Percentiles rank a stretch among this genome's conserved stretches.
Conservation (phyloP, 2,329 filamentous ascomycete species). For the Karstenula rhodostoma region DNA sequence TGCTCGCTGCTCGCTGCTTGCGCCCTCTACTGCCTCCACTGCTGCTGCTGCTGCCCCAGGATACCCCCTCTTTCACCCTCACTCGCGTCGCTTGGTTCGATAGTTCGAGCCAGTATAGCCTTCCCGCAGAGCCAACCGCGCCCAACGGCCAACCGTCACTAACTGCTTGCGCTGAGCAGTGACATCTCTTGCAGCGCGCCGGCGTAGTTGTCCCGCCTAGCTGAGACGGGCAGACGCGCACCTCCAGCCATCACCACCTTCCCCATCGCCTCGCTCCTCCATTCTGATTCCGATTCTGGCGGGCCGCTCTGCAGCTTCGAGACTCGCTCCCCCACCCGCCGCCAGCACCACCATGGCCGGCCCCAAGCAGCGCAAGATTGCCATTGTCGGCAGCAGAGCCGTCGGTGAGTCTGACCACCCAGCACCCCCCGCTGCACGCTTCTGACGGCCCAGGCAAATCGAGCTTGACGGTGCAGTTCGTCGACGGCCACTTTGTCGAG, state of each 20-base stretch:
- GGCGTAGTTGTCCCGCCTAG: constrained; percentile 34
- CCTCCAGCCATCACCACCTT: constrained; percentile 34
- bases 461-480: constrained; percentile 94
- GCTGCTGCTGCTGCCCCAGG: constrained; percentile 1
- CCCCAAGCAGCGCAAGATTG: constrained; percentile 91
- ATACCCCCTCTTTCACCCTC: constrained; percentile 10
- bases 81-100: background rate
- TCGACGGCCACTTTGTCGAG: constrained; percentile 97
- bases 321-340: constrained; percentile 15
- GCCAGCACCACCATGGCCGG: constrained; percentile 64
- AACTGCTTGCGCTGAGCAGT: constrained; percentile 8
- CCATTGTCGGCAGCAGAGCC: constrained; percentile 92
- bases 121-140: constrained; percentile 2
- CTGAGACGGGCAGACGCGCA: constrained; percentile 27
- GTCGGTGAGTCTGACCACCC: constrained; percentile 69
- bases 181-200: constrained; percentile 27
- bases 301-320: constrained; percentile 27
- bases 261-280: constrained; percentile 13
- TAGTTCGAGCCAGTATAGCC: background rate
- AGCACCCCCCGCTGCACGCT: background rate
- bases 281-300: constrained; percentile 35
- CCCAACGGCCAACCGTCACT: background rate
- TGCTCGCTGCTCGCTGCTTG: constrained; percentile 11
- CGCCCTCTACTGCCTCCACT: background rate
- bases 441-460: constrained; percentile 78